These are phyloP conservation scores for Calendula officinalis DNA, from an alignment of 129 eudicot species.

Conservation along the genomic window DNA sequence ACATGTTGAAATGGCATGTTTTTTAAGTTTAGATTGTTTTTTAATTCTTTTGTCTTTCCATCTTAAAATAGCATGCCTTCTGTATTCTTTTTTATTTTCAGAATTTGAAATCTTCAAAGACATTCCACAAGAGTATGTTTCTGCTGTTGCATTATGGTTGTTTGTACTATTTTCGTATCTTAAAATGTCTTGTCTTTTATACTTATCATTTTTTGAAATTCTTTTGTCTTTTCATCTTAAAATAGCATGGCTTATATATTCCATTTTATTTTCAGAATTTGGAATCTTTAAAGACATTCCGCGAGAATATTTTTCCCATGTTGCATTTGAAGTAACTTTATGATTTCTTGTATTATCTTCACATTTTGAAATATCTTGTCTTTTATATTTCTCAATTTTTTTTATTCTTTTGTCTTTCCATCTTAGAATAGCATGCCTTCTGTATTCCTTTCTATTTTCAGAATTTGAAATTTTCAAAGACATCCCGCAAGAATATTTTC, in stretches of 20 bases:
- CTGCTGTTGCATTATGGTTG: not conserved
- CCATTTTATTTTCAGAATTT: too few relatives aligned
- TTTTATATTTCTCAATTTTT: not conserved
- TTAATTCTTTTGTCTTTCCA: not conserved
- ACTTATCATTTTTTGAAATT: not conserved
- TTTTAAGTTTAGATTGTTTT: not conserved
- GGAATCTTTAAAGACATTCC: too few relatives aligned
- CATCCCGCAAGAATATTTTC: too few relatives aligned
- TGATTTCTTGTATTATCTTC: not conserved
- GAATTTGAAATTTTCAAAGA: too few relatives aligned
- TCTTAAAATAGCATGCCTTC: not conserved
- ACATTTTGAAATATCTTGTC: not conserved
- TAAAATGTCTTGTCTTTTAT: not conserved
- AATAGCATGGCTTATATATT: not conserved
- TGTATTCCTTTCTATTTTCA: not conserved
- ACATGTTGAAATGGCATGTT: not conserved
- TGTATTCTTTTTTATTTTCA: not conserved
- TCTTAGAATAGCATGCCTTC: not conserved
- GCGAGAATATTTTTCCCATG: too few relatives aligned
- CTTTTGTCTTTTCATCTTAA: conserved; percentile 1
- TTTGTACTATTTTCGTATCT: not conserved
- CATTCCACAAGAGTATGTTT: too few relatives aligned
- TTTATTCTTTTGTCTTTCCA: not conserved
- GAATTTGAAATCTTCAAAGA: too few relatives aligned
- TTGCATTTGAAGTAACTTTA: too few relatives aligned